A percentile compares a stretch with the other conserved stretches of the same genome.
Conservation (phyloP, 2,329 filamentous ascomycete genomes). For the Aspergillus aculeatinus region DNA sequence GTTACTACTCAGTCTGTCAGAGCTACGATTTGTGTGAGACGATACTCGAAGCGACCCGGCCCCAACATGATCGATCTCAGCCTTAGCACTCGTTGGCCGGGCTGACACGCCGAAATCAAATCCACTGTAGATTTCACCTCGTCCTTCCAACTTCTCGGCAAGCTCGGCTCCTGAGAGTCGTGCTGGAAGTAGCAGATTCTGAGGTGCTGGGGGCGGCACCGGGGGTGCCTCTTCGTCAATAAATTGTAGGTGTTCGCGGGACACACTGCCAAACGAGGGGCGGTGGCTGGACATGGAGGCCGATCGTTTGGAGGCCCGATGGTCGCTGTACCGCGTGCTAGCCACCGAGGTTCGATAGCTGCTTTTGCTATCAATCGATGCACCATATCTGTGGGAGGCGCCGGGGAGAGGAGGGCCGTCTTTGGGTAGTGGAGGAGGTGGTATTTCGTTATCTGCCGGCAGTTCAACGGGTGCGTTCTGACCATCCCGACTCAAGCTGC, state of each 20-base stretch:
- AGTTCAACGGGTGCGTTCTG: slow-evolving; percentile 10
- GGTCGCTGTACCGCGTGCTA: slow-evolving; percentile 39
- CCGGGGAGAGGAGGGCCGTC: slow-evolving; percentile 2
- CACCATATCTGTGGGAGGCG: slow-evolving; percentile 21
- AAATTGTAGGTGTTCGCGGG: slow-evolving; percentile 29
- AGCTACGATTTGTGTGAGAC: slow-evolving; percentile 18
- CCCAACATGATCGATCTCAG: slow-evolving; percentile 10
- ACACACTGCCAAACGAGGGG: slow-evolving; percentile 35
- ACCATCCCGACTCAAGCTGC: slow-evolving; percentile 8
- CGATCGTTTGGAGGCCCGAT: slow-evolving; percentile 27
- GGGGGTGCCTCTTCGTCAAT: slow-evolving; percentile 38
- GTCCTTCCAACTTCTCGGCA: slow-evolving; percentile 21
- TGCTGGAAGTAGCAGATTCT: slow-evolving; percentile 16
- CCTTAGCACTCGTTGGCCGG: slow-evolving; percentile 3
- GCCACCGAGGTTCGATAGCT: slow-evolving; percentile 43
- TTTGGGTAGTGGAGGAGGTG: slow-evolving; percentile 15
- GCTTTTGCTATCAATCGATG: slow-evolving; percentile 37
- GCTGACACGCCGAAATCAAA: slow-evolving; percentile 32
- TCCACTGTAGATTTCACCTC: slow-evolving; percentile 27
- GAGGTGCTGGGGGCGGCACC: slow-evolving; percentile 29
- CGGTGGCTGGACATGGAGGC: slow-evolving; percentile 31
- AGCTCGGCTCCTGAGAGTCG: slow-evolving; percentile 23
- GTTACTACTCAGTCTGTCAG: slow-evolving; percentile 20
- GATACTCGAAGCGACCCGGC: slow-evolving; percentile 17
- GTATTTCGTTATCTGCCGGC: slow-evolving; percentile 8